phyloP scores from a whole-genome alignment of 2,329 filamentous ascomycete species.

The Claviceps sp. region DNA sequence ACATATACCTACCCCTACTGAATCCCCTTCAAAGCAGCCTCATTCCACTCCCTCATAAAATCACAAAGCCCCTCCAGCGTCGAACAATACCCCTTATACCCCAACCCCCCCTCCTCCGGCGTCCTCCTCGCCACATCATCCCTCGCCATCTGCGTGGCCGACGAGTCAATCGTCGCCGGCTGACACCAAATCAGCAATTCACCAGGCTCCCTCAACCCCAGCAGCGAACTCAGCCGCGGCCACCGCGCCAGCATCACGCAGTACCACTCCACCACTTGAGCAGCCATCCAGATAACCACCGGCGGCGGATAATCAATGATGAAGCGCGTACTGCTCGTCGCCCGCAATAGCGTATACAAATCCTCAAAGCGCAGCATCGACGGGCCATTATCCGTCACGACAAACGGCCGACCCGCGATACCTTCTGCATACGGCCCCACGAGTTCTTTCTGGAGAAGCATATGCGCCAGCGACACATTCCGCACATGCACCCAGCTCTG shows the following conservation, averaged over 20 bases:
- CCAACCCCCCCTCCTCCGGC: constrained; percentile 27
- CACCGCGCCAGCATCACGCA: constrained; percentile 7
- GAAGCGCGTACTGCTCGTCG: constrained; percentile 19
- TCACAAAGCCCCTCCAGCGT: constrained; percentile 28
- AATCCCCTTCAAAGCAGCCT: neutral
- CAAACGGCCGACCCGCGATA: constrained; percentile 33
- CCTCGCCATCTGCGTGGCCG: constrained; percentile 23
- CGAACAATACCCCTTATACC: constrained; percentile 23
- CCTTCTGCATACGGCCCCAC: constrained; percentile 20
- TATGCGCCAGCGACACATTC: constrained; percentile 40
- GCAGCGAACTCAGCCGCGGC: constrained; percentile 11
- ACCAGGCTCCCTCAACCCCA: constrained; percentile 17
- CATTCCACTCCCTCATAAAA: constrained; percentile 28
- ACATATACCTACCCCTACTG: neutral
- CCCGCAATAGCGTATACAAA: constrained; percentile 21
- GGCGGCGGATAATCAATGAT: constrained; percentile 20
- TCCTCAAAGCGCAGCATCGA: constrained; percentile 25
- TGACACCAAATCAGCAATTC: constrained; percentile 26
- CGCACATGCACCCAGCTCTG: constrained; percentile 37
- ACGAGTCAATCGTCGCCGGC: constrained; percentile 24
- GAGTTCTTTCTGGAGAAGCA: constrained; percentile 38
- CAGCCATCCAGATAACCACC: constrained; percentile 17
- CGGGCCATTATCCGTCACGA: constrained; percentile 36
- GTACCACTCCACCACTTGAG: constrained; percentile 17
- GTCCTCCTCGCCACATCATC: constrained; percentile 23